Percentiles rank a stretch among this genome's conserved stretches.
phyloP scores from a whole-genome alignment of 139 green algal genomes.

The Chlorella sp. region DNA sequence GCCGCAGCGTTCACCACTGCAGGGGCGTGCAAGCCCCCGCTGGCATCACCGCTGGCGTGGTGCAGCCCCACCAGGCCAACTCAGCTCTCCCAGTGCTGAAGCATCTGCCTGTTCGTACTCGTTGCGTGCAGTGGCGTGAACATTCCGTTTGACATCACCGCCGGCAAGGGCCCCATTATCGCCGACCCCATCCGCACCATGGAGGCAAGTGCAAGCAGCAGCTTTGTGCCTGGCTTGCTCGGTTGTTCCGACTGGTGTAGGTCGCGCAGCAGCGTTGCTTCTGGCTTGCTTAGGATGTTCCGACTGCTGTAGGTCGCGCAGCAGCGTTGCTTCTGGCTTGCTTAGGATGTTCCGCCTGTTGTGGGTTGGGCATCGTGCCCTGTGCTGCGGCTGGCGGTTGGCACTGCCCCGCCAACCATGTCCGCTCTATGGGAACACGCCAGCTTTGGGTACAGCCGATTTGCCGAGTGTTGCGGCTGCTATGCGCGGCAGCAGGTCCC shows the following conservation, averaged over 20 bases:
- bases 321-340: not conserved
- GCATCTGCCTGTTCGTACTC: no score
- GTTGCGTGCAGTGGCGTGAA: conserved; percentile 86
- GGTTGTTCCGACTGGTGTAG: not conserved
- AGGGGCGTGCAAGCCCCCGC: conserved; percentile 95
- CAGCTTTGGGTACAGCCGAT: no score
- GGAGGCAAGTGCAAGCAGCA: conserved; percentile 41
- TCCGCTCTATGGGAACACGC: no score
- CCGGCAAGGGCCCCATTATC: conserved; percentile 89
- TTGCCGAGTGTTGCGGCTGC: no score
- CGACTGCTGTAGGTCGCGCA: not conserved
- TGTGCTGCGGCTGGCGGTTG: no score
- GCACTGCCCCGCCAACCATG: no score
- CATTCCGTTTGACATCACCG: conserved; percentile 93
- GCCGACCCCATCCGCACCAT: conserved; percentile 89
- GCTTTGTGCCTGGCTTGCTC: not conserved
- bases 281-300: not conserved
- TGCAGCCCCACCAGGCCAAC: no score
- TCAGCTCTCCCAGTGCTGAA: no score
- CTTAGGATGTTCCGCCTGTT: not conserved
- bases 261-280: not conserved
- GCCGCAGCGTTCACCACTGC: no score
- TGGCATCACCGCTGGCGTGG: conserved; percentile 84
- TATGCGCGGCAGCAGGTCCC: no score
- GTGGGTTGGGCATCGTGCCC: no score